Evolutionary conservation across 1,139 yeast species (phyloP), one percentile per base, ranked within the genome.

Genomic region (Taiozyma sp.): DNA sequence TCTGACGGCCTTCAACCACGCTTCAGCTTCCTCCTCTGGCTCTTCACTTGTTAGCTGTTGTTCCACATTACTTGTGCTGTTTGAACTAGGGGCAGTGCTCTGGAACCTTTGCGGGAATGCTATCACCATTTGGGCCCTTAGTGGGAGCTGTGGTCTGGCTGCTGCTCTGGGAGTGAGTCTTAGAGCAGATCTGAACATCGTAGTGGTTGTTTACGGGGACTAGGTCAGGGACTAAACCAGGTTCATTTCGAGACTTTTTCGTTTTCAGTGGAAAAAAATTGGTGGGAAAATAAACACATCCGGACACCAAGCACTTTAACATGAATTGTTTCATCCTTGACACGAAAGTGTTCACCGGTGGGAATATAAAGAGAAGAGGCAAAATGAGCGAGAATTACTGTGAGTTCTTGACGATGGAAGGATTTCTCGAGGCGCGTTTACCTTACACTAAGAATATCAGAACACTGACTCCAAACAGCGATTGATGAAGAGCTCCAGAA

Each of bases 1-100:
- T 44, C 54, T 56, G 23, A 62, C 53, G 8, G 64, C 57, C 0
- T 36, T 30, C 6, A 62, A 51, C 65, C 65, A 62, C 9, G 59
- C 58, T 39, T 59, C 58, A 9, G 62, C 62, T 29, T 57, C 60
- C 34, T 56, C 61, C 8, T 56, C 54, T 9, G 51, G 46, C 30
- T 49, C 50, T 29, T 30, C 34, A 6, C 16, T 43, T 27, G 23
- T 23, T 38, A 19, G 42, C 43, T 24, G 47, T 28, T 14, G 50
- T 43, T n/a, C 41, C 27, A 22, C 48, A 19, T 40, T 40, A 14
- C 39, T 51, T 48, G n/a, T 46, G n/a, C 39, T 47, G 46, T 27
- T 36, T 36, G 49, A 40, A 23, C 47, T 40, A 27, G 57, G 48
- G 28, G 57, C 23, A 14, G 49, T 50, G 38, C 51, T 58, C 36